Conservation (phyloP, 495 filamentous ascomycete genomes). For the Podospora comata region DNA sequence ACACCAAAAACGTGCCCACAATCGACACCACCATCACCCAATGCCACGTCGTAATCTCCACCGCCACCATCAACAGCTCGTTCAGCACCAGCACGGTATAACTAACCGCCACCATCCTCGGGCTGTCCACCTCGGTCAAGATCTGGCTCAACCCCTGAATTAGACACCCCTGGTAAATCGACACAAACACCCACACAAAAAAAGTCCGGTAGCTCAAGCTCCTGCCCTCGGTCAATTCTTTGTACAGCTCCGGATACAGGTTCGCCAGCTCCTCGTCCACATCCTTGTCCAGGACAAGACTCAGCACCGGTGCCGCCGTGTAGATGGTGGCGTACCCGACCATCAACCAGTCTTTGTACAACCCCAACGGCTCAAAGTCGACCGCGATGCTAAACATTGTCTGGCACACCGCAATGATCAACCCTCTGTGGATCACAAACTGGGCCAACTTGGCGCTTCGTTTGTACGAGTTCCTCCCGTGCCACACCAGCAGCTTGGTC, state of each 20-base stretch:
- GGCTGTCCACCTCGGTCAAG: constrained; percentile 67
- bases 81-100: constrained; percentile 93
- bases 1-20: constrained; percentile 74
- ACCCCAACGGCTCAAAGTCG: constrained; percentile 84
- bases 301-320: constrained; percentile 91
- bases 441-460: constrained; percentile 91
- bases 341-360: constrained; percentile 95
- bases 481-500: constrained; percentile 97
- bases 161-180: constrained; percentile 89
- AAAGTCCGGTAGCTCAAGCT: constrained; percentile 90
- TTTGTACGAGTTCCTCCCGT: constrained; percentile 95
- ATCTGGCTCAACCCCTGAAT: constrained; percentile 92
- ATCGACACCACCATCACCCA: constrained; percentile 84
- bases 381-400: constrained; percentile 95
- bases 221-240: constrained; percentile 81
- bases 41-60: constrained; percentile 97
- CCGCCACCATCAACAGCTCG: constrained; percentile 94
- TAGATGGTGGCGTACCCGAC: constrained; percentile 97
- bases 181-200: constrained; percentile 94
- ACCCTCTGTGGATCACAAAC: constrained; percentile 95
- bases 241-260: constrained; percentile 96
- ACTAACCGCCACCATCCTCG: constrained; percentile 80
- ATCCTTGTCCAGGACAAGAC: constrained; percentile 91
- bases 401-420: constrained; percentile 93
- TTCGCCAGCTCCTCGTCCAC: constrained; percentile 91